Evolutionary conservation across 2,329 filamentous ascomycete genomes (phyloP).

Genomic region (Neospermospora avenae): DNA sequence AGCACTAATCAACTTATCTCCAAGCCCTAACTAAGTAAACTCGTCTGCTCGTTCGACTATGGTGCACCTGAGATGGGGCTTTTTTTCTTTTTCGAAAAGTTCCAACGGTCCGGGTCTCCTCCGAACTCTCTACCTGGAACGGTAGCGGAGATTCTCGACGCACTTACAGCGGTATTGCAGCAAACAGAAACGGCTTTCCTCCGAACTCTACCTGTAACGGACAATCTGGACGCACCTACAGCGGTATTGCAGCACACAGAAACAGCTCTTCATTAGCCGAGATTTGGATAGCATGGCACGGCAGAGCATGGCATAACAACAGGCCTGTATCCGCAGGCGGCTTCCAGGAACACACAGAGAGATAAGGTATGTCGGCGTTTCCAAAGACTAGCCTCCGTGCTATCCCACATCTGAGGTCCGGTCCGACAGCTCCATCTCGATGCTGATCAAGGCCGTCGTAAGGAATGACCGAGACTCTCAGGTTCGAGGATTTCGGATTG

Average conservation of each 20-base stretch:
- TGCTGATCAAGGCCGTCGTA: not conserved
- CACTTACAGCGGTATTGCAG: conserved; percentile 8
- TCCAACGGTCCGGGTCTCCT: conserved; percentile 10
- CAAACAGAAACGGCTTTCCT: too few relatives aligned
- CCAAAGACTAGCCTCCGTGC: not conserved
- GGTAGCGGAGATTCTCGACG: not conserved
- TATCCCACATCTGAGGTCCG: conserved; percentile 6
- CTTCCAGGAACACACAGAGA: not conserved
- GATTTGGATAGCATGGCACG: too few relatives aligned
- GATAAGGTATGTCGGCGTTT: conserved; percentile 8
- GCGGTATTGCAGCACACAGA: not conserved
- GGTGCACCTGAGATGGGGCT: too few relatives aligned
- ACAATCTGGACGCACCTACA: not conserved
- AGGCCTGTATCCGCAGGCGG: not conserved
- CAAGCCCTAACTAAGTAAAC: too few relatives aligned
- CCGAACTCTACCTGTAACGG: not conserved
- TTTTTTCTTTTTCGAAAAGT: not conserved
- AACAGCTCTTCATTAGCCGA: not conserved
- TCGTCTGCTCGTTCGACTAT: too few relatives aligned
- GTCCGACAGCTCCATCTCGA: conserved; percentile 6
- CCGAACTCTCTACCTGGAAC: conserved; percentile 2
- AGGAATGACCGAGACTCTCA: not conserved
- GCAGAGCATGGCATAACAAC: not conserved
- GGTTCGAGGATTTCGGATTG: not conserved
- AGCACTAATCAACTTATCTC: too few relatives aligned